Evolutionary conservation across 768 basidiomycete genomes (phyloP), one percentile per base, ranked within the genome.

Genomic region (Amanita exitialis): DNA sequence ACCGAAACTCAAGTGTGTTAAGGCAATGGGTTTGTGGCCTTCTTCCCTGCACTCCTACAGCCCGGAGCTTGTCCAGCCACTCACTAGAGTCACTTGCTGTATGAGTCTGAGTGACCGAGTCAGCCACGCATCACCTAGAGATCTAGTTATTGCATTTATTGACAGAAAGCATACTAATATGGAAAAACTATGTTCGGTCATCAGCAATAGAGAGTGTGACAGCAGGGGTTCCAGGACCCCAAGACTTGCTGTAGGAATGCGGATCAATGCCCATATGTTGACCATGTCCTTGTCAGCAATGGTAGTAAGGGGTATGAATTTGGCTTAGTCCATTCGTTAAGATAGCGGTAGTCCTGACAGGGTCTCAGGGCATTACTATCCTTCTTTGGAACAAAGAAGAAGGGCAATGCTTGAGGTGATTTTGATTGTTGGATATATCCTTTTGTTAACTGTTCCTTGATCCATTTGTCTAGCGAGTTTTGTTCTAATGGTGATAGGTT

Each of bases 201-300:
- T 3, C 39, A 41, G 39, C 39, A 41, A 7, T 41, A 41, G 39
- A 41, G 39, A 41, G 39, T 7, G 9, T 41, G 39, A 41, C 39
- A 41, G 10, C 20, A 41, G 20, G 39, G 39, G 39, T 41, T 41
- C 39, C 39, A 41, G 39, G 39, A 41, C 39, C 39, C 39, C 39
- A 41, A n/a, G 39, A 41, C 39, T 41, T 41, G 39, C 39, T 41
- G 39, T 41, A 41, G 39, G 39, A 41, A 41, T 41, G 39, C 39
- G 9, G 39, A 41, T 41, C 39, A 41, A 41, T 41, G 39, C 4
- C 39, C 39, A 41, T 41, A 41, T 41, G 39, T 41, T 41, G 39
- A 41, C 39, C 39, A 41, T 41, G 39, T 41, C 39, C 36, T 34
- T 59, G 13, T 21, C 52, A 10, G 20, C 12, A 28, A 12, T 23